Evolutionary conservation across 352 stramenopile genomes (phyloP), one percentile per base, ranked within the genome.

Genomic region (Peronosclerospora sorghi): DNA sequence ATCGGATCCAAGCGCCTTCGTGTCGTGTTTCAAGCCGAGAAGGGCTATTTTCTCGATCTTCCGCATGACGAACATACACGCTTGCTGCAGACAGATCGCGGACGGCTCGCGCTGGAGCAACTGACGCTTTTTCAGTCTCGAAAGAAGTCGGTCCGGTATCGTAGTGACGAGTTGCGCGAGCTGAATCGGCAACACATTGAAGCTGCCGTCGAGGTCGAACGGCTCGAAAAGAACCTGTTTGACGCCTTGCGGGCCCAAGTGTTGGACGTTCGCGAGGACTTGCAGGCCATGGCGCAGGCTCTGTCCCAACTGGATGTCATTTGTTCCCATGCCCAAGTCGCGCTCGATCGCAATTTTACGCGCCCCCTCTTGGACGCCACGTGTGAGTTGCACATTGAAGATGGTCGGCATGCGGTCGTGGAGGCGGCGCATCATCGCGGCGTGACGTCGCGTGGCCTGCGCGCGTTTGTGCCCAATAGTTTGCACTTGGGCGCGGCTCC

Each of bases 381-480:
- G 29, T 65, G 53, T 0, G 65, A 82, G 34, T 50, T 88, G 32
- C 73, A 86, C 36, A 73, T 88, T 27, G 61, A 78, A 32, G 65
- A 78, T 18, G 76, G 73, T 2, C 68, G 76, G 1, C 76, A 88
- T 46, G 64, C 62, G 8, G 71, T 88, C 6, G 76, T 88, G 0
- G 73, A 85, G 38, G 60, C 66, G 9, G 76, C 73, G 0, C 76
- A 88, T 20, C 45, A 74, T 8, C 57, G 60, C 37, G 70, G 68
- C 8, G 60, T 42, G 6, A 85, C 79, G 43, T 81, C 72, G 8
- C 35, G 49, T n/a, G 32, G 41, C 7, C 68, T 75, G 51, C 68
- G 73, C 4, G 44, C 76, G 24, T 88, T 88, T 41, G 71, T 86
- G 0, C 73, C 76, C 1, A 88, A 88, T 53, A 86, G 71, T 54